These are phyloP conservation scores for Westerdykella sp. DNA, from an alignment of 2,329 filamentous ascomycete species.

Conservation along the genomic window DNA sequence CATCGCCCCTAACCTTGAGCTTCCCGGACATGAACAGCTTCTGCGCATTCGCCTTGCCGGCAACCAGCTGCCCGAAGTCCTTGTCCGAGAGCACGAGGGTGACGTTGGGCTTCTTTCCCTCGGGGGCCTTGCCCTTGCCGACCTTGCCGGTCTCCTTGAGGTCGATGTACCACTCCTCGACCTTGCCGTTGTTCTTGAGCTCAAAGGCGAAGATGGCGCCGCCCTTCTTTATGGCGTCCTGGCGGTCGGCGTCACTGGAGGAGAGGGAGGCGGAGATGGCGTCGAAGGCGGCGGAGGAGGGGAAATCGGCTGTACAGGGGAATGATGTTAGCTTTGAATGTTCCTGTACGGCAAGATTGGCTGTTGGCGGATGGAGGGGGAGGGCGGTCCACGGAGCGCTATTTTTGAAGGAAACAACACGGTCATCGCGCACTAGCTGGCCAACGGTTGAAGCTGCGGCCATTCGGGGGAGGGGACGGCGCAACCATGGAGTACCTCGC, in stretches of 20 bases:
- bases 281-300: slow-evolving; percentile 87
- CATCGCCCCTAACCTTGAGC: slow-evolving; percentile 94
- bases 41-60: slow-evolving; percentile 90
- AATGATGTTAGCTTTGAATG: not conserved
- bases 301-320: slow-evolving; percentile 57
- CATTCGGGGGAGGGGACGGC: too few relatives aligned
- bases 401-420: not conserved
- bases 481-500: too few relatives aligned
- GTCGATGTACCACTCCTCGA: slow-evolving; percentile 89
- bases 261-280: slow-evolving; percentile 68
- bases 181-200: slow-evolving; percentile 83
- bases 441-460: not conserved
- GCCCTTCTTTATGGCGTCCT: slow-evolving; percentile 84
- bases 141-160: slow-evolving; percentile 85
- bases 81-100: slow-evolving; percentile 78
- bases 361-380: not conserved
- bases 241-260: slow-evolving; percentile 63
- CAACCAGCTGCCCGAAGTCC: slow-evolving; percentile 77
- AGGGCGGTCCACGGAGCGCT: not conserved
- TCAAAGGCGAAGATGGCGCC: slow-evolving; percentile 85
- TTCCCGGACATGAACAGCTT: slow-evolving; percentile 96
- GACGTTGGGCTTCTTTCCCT: slow-evolving; percentile 75
- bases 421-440: not conserved
- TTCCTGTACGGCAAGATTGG: not conserved
- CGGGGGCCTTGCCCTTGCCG: slow-evolving; percentile 59